phyloP scores from a whole-genome alignment of 179 eudicot genomes.

The Camellia oleifera region DNA sequence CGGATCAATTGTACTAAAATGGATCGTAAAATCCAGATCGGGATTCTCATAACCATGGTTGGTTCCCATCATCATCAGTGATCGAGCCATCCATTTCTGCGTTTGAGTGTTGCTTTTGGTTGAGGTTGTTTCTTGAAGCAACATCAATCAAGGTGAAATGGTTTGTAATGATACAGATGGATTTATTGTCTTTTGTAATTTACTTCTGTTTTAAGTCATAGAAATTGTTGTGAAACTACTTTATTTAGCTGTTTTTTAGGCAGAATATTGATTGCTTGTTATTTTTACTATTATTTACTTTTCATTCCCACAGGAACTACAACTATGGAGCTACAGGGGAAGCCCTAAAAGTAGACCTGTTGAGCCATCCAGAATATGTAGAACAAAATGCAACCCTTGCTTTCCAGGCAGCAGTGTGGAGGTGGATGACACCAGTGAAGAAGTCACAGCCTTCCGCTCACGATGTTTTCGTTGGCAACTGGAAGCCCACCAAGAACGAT shows the following conservation, averaged over 20 bases:
- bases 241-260: background rate
- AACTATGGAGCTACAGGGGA: slow-evolving; percentile 79
- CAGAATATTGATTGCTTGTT: background rate
- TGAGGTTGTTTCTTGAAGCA: background rate
- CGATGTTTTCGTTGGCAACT: slow-evolving; percentile 68
- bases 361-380: slow-evolving; percentile 86
- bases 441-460: slow-evolving; percentile 84
- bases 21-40: too few relatives aligned
- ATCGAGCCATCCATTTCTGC: background rate
- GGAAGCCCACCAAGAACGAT: slow-evolving; percentile 95
- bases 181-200: background rate
- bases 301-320: slow-evolving; percentile 59
- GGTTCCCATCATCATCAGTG: too few relatives aligned
- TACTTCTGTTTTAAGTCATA: too few relatives aligned
- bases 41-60: too few relatives aligned
- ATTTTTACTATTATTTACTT: background rate
- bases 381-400: slow-evolving; percentile 92
- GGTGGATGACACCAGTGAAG: slow-evolving; percentile 84
- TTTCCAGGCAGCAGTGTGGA: slow-evolving; percentile 79
- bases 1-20: too few relatives aligned
- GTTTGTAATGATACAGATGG: background rate
- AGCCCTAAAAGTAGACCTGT: slow-evolving; percentile 61
- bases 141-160: background rate
- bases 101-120: background rate
- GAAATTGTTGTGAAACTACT: too few relatives aligned